Evolutionary conservation across 2,329 filamentous ascomycete species (phyloP).

Genomic region (Sporothrix protearum): DNA sequence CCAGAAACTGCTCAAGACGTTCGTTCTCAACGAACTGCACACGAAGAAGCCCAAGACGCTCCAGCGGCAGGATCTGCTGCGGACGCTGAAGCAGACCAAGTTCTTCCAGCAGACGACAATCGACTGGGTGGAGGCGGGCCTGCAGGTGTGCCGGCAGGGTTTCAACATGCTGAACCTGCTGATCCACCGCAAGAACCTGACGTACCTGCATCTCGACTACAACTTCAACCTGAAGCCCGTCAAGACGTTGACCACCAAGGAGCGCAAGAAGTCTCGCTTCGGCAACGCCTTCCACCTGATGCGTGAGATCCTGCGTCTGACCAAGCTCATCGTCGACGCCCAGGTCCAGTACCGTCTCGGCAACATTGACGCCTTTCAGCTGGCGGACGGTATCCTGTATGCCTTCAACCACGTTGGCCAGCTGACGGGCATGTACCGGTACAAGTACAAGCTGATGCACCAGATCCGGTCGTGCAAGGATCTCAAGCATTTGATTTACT

Average conservation of each 20-base stretch:
- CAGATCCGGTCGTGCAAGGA: slow-evolving; percentile 99
- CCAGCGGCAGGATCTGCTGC: slow-evolving; percentile 88
- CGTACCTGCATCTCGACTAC: slow-evolving; percentile 96
- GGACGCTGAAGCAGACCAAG: slow-evolving; percentile 89
- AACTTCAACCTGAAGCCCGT: slow-evolving; percentile 99
- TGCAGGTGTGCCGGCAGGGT: slow-evolving; percentile 95
- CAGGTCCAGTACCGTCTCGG: slow-evolving; percentile 97
- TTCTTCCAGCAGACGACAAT: slow-evolving; percentile 99
- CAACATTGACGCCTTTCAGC: slow-evolving; percentile 97
- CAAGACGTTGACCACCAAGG: slow-evolving; percentile 96
- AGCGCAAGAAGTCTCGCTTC: slow-evolving; percentile 98
- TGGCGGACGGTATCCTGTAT: slow-evolving; percentile 97
- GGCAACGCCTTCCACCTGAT: slow-evolving; percentile 99
- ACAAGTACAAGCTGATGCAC: slow-evolving; percentile 99
- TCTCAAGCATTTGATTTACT: slow-evolving; percentile 98
- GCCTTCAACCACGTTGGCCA: slow-evolving; percentile 99
- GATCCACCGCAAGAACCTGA: slow-evolving; percentile 97
- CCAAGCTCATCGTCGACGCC: slow-evolving; percentile 96
- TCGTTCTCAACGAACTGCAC: slow-evolving; percentile 92
- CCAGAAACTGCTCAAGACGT: slow-evolving; percentile 95
- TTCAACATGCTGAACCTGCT: slow-evolving; percentile 99
- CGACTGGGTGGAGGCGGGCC: slow-evolving; percentile 97
- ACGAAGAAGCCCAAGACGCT: slow-evolving; percentile 93
- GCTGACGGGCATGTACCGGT: slow-evolving; percentile 97
- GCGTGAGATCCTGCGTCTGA: slow-evolving; percentile 93